Base-by-base conservation (phyloP, 2,329 filamentous ascomycete genomes). In the Ascochyta koolunga region DNA sequence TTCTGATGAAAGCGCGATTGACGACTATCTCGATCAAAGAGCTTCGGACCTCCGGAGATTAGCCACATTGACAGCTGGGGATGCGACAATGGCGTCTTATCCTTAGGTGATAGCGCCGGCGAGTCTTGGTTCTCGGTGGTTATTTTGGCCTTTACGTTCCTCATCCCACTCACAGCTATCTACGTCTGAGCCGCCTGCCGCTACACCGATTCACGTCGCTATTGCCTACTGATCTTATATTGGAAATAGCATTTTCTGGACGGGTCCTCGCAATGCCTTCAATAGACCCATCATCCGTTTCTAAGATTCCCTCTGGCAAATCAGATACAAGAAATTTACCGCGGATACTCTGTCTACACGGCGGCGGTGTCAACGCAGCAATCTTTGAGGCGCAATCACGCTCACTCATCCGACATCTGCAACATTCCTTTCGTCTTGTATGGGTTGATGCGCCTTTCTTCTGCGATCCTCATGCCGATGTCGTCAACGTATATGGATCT, bases 281-380 rank as follows among this genome's bases (percentile, higher is more conserved):
- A 9, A 42, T 33, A 44, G n/a, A 47, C 2, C 8, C 24, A 45
- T 15, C 45, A 33, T 44, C 50, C 31, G 45, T 32, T 16, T 60
- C 64, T n/a, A 69, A 63, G 21, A 56, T 70, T 40, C 69, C 67
- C 10, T n/a, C 59, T 15, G 58, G 53, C 19, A 61, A 58, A 29
- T 64, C 71, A 9, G 65, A 70, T 52, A 64, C 69, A 21, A 64
- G 37, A 13, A 39, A 48, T 10, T 68, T 80, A 35, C 89, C 89
- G 3, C 86, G 89, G 54, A 85, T 93, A 62, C 86, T 93, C 62
- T 92, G 89, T 75, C 85, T 93, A n/a, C 89, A 93, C 73, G 89
- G 89, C 69, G 89, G 89, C 65, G 89, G 89, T 56, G 86, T 87
- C 60, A 91, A 89, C 66, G 86, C 82, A n/a, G 69, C 80, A 35